Percentiles rank a stretch among this genome's conserved stretches.
Evolutionary conservation across 345 rosid genomes (phyloP).

Genomic region (Lepidium aucheri): DNA sequence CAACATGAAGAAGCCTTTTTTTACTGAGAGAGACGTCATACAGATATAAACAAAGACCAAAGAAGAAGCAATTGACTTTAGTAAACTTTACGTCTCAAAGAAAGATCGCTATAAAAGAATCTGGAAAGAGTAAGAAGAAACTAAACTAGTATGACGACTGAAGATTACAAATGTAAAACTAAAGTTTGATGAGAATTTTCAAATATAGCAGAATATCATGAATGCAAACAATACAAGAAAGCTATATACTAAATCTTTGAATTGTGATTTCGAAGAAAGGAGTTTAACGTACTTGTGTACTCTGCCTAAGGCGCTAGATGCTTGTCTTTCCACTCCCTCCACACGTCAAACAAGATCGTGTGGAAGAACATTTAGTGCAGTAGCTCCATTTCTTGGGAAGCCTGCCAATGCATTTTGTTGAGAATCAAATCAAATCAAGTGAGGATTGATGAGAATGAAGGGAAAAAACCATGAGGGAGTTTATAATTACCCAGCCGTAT

Average conservation of each 20-base stretch:
- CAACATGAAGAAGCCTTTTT: not conserved
- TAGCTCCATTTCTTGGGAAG: constrained; percentile 99
- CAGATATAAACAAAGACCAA: not conserved
- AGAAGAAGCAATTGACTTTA: constrained; percentile 12
- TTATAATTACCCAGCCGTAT: constrained; percentile 81
- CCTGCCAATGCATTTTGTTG: constrained; percentile 28
- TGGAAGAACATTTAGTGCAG: constrained; percentile 83
- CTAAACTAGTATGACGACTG: not conserved
- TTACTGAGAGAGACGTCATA: not conserved
- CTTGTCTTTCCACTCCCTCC: constrained; percentile 69
- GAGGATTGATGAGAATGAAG: not conserved
- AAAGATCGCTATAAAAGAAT: not conserved
- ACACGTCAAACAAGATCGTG: constrained; percentile 61
- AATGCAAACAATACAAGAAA: not conserved
- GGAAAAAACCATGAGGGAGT: not conserved
- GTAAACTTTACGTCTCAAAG: constrained; percentile 10
- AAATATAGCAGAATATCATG: not conserved
- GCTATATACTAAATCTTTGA: not conserved
- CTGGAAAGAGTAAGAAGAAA: constrained; percentile 7
- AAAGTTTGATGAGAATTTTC: not conserved
- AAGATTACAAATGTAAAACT: constrained; percentile 3
- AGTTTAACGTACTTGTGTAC: not conserved
- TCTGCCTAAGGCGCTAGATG: constrained; percentile 11
- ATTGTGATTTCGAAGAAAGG: not conserved
- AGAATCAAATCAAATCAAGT: not conserved